These are phyloP conservation scores for Colletotrichum higginsianum DNA, from an alignment of 2,329 filamentous ascomycete genomes.

Conservation along the genomic window DNA sequence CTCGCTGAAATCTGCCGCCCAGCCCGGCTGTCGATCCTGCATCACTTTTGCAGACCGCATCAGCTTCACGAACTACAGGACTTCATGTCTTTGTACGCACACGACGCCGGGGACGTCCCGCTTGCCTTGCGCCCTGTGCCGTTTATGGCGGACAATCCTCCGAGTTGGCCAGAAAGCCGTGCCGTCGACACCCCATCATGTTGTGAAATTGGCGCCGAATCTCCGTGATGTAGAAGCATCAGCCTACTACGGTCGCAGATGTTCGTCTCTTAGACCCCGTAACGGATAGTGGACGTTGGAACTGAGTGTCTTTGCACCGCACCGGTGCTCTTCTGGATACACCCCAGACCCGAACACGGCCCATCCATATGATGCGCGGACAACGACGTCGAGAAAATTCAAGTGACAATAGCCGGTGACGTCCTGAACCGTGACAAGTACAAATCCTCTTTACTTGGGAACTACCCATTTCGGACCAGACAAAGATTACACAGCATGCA, in stretches of 20 bases:
- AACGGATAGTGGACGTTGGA: not conserved
- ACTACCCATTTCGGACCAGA: not conserved
- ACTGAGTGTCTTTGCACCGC: too few species aligned
- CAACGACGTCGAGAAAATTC: not conserved
- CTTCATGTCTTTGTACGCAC: not conserved
- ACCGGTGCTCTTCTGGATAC: not conserved
- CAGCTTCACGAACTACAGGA: not conserved
- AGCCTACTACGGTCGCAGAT: not conserved
- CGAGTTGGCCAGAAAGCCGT: not conserved
- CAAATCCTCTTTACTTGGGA: not conserved
- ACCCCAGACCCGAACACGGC: not conserved
- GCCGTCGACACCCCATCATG: too few species aligned
- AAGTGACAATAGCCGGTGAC: not conserved
- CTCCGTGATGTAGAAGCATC: not conserved
- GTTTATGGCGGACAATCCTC: not conserved
- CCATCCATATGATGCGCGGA: too few species aligned
- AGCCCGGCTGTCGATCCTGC: not conserved
- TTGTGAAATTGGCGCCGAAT: too few species aligned
- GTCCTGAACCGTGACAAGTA: not conserved
- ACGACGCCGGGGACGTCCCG: too few species aligned
- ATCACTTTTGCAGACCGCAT: not conserved
- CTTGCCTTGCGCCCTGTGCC: not conserved
- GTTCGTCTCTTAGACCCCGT: not conserved
- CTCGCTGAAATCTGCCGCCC: not conserved
- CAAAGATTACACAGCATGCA: not conserved